Conservation (phyloP, 2,329 filamentous ascomycete genomes). For the Penicillium sp. region DNA sequence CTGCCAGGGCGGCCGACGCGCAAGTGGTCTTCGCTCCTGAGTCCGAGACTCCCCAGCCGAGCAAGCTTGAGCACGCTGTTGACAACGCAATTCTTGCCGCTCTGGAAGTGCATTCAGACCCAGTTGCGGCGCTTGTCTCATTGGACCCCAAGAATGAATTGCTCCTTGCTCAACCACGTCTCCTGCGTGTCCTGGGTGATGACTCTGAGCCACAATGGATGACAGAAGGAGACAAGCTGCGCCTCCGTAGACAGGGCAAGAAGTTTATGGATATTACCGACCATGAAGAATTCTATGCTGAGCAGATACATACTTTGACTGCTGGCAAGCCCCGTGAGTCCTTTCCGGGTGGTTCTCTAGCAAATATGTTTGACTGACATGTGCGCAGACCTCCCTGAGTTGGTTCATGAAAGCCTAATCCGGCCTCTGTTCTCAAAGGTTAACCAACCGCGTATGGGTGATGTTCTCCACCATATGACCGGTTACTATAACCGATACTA, state of each 20-base stretch:
- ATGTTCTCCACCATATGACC: slow-evolving; percentile 9
- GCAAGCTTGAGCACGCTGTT: slow-evolving; percentile 1
- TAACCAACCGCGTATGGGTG: slow-evolving; percentile 2
- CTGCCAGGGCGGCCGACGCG: not conserved
- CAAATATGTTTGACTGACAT: not conserved
- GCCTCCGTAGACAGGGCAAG: slow-evolving; percentile 5
- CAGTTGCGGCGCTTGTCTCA: slow-evolving; percentile 3
- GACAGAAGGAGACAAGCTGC: slow-evolving; percentile 14
- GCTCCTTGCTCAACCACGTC: slow-evolving; percentile 2
- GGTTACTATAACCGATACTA: slow-evolving; percentile 12
- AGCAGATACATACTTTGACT: not conserved
- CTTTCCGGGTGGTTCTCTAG: not conserved
- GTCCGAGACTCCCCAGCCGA: not conserved
- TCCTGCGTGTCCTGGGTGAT: slow-evolving; percentile 1
- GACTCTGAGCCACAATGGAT: slow-evolving; percentile 4
- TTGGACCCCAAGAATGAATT: not conserved
- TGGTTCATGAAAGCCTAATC: slow-evolving; percentile 8
- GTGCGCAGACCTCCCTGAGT: slow-evolving; percentile 3
- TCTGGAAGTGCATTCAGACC: slow-evolving; percentile 2
- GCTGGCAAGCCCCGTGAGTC: slow-evolving; percentile 6
- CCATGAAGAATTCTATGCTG: slow-evolving; percentile 9
- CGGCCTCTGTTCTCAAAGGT: slow-evolving; percentile 8
- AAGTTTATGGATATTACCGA: slow-evolving; percentile 13
- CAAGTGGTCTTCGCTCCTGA: slow-evolving; percentile 2
- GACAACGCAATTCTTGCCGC: slow-evolving; percentile 2